phyloP scores from a whole-genome alignment of 179 eudicot species.

The Nepenthes alata region DNA sequence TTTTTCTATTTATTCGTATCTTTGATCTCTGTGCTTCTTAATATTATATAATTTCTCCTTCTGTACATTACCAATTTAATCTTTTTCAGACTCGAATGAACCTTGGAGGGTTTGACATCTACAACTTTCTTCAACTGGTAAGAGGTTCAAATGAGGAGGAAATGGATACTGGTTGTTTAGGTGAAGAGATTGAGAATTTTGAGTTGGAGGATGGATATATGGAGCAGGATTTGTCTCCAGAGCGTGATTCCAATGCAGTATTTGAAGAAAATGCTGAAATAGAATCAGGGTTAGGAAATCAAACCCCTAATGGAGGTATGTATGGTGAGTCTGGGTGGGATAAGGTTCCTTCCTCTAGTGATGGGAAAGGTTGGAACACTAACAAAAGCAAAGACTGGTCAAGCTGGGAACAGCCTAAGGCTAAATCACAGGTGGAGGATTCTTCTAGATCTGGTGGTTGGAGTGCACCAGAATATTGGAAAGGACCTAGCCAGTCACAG shows the following conservation, averaged over 20 bases:
- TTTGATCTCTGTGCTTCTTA: not conserved
- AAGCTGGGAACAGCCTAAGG: slow-evolving; percentile 19
- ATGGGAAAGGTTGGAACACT: slow-evolving; percentile 13
- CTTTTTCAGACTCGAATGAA: slow-evolving; percentile 33
- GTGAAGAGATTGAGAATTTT: slow-evolving; percentile 53
- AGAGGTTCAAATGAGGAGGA: slow-evolving; percentile 34
- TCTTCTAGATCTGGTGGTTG: slow-evolving; percentile 11
- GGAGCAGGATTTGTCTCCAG: slow-evolving; percentile 57
- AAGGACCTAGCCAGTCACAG: slow-evolving; percentile 1
- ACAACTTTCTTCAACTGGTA: slow-evolving; percentile 59
- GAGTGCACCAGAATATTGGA: slow-evolving; percentile 8
- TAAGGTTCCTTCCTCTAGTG: slow-evolving; percentile 9
- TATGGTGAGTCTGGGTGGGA: slow-evolving; percentile 26
- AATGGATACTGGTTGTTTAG: slow-evolving; percentile 47
- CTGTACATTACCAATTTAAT: not conserved
- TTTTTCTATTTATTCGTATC: not conserved
- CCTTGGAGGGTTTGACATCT: slow-evolving; percentile 48
- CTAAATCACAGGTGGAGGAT: slow-evolving; percentile 8
- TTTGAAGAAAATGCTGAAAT: slow-evolving; percentile 50
- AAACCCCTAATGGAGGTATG: slow-evolving; percentile 5
- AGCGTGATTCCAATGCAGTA: slow-evolving; percentile 38
- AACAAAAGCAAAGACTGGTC: slow-evolving; percentile 11
- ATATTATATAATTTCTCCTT: slow-evolving; percentile 1
- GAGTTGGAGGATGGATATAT: slow-evolving; percentile 33
- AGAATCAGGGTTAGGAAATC: slow-evolving; percentile 9